Conservation (phyloP, 495 filamentous ascomycete species). For the Podospora conica region DNA sequence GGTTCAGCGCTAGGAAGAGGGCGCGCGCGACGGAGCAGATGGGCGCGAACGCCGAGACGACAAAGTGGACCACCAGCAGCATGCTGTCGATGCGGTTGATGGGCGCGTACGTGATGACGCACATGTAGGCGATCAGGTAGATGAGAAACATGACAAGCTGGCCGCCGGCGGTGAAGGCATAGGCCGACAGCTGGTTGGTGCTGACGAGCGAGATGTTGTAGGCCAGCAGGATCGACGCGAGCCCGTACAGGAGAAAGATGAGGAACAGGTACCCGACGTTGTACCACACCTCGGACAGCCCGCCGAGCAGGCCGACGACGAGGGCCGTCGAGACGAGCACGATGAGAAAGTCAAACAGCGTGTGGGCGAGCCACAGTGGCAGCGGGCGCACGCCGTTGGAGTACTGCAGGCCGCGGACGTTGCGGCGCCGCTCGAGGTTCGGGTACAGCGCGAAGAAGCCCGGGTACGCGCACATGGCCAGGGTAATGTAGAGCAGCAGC, state of each 20-base stretch:
- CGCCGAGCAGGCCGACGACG: conserved; percentile 53
- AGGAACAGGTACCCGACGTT: conserved; percentile 69
- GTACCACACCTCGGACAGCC: conserved; percentile 60
- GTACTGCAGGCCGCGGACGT: conserved; percentile 79
- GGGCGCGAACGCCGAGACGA: conserved; percentile 61
- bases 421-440: conserved; percentile 66
- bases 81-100: conserved; percentile 52
- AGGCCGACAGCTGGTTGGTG: conserved; percentile 36
- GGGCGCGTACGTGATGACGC: conserved; percentile 60
- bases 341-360: conserved; percentile 68
- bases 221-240: conserved; percentile 61
- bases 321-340: conserved; percentile 56
- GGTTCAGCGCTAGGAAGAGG: conserved; percentile 67
- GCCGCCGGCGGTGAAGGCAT: conserved; percentile 58
- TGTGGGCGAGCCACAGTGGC: conserved; percentile 74
- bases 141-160: conserved; percentile 70
- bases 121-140: conserved; percentile 70
- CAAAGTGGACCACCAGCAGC: conserved; percentile 59
- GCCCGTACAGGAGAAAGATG: conserved; percentile 67
- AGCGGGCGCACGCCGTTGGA: conserved; percentile 71
- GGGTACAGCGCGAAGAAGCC: conserved; percentile 84
- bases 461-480: conserved; percentile 69
- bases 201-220: conserved; percentile 67
- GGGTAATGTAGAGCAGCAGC: conserved; percentile 69
- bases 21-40: conserved; percentile 61